Evolutionary conservation across 257 asterid species (phyloP).

Genomic region (Ilex asprella): DNA sequence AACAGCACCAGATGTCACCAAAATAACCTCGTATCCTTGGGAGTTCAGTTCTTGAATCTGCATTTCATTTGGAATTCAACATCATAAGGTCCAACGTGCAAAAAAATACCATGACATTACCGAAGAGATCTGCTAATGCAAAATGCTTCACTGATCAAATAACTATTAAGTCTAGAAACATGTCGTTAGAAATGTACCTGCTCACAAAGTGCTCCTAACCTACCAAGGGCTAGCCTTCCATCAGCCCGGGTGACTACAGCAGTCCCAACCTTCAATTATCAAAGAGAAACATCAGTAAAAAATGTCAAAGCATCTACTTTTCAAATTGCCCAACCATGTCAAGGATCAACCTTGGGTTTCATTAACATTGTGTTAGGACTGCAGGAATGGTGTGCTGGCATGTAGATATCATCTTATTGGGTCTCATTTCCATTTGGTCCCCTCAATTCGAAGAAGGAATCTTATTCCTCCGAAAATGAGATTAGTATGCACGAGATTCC

Average conservation of each 20-base stretch:
- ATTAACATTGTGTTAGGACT: too few relatives aligned
- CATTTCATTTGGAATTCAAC: conserved; percentile 22
- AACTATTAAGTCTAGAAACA: not conserved
- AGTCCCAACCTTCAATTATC: conserved; percentile 63
- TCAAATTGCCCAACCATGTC: too few relatives aligned
- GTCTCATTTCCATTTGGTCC: too few relatives aligned
- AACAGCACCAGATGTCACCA: conserved; percentile 97
- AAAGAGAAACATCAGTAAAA: conserved; percentile 3
- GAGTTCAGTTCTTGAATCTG: conserved; percentile 84
- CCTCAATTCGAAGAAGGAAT: too few relatives aligned
- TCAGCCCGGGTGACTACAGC: conserved; percentile 70
- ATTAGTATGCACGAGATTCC: too few relatives aligned
- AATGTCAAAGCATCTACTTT: conserved; percentile 6
- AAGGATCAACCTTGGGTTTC: too few relatives aligned
- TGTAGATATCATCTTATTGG: too few relatives aligned
- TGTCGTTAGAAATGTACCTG: conserved; percentile 39
- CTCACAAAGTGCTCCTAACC: conserved; percentile 94
- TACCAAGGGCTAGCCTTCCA: conserved; percentile 92
- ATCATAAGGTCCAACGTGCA: conserved; percentile 13
- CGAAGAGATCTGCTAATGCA: not conserved
- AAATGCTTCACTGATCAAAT: not conserved
- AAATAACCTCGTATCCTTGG: conserved; percentile 84
- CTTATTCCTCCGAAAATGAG: too few relatives aligned
- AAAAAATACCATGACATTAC: not conserved
- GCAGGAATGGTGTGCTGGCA: too few relatives aligned